A percentile compares a stretch with the other conserved stretches of the same genome.
Conservation (phyloP, 2,329 filamentous ascomycete genomes). For the Aspergillus sp. region DNA sequence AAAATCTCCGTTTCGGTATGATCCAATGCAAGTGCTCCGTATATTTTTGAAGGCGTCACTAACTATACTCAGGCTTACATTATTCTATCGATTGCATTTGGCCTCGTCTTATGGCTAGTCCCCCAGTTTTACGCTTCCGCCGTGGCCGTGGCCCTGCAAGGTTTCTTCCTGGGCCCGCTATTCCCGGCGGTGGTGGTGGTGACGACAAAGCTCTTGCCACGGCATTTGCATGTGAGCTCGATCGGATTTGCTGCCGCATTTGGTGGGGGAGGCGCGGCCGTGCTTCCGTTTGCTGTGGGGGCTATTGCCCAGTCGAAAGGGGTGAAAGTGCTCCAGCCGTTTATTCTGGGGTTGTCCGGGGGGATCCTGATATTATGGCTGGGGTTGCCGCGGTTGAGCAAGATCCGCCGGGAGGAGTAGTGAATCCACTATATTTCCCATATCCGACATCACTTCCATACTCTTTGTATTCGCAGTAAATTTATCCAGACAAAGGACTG, state of each 20-base stretch:
- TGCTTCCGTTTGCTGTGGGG: slow-evolving; percentile 41
- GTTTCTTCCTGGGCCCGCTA: slow-evolving; percentile 73
- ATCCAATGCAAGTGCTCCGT: background rate
- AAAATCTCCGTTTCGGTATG: slow-evolving; percentile 51
- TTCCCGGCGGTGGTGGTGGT: slow-evolving; percentile 70
- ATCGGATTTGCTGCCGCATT: slow-evolving; percentile 76
- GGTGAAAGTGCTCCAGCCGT: slow-evolving; percentile 54
- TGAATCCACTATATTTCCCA: background rate
- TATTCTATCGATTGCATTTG: slow-evolving; percentile 53
- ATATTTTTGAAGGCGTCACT: no score
- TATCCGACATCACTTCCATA: no score
- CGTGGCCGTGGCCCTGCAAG: slow-evolving; percentile 63
- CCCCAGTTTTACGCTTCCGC: slow-evolving; percentile 68
- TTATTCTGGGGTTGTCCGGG: slow-evolving; percentile 49
- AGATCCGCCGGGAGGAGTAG: background rate
- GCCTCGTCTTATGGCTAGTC: slow-evolving; percentile 75
- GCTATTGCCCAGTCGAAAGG: slow-evolving; percentile 49
- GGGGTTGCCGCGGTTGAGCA: slow-evolving; percentile 22
- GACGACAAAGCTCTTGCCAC: slow-evolving; percentile 66
- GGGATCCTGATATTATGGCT: slow-evolving; percentile 48
- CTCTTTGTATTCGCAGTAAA: background rate
- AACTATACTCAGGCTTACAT: slow-evolving; percentile 48
- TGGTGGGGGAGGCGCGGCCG: slow-evolving; percentile 61
- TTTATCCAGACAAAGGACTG: background rate
- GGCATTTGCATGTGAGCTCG: slow-evolving; percentile 66